Evolutionary conservation across 768 basidiomycete genomes (phyloP).

Genomic region (Termitomyces sp.): DNA sequence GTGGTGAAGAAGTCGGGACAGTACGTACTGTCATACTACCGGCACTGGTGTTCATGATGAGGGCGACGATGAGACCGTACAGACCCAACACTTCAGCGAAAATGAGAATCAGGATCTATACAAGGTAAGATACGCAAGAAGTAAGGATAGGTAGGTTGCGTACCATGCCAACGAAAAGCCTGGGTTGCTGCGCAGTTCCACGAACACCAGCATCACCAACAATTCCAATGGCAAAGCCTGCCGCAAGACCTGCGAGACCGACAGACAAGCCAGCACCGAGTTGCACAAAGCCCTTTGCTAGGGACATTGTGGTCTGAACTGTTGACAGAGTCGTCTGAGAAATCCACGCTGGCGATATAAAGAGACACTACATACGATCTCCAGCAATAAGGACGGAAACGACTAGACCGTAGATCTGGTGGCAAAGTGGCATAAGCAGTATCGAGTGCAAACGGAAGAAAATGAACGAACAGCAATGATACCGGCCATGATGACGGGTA

Average conservation of each 20-base stretch:
- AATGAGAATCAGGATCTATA: slow-evolving; percentile 94
- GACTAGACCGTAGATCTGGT: slow-evolving; percentile 93
- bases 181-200: slow-evolving; percentile 94
- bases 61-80: slow-evolving; percentile 82
- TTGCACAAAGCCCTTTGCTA: slow-evolving; percentile 91
- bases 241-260: slow-evolving; percentile 92
- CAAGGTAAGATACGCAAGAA: neutral
- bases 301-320: slow-evolving; percentile 80
- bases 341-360: neutral
- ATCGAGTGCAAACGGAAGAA: neutral
- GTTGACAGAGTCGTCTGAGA: neutral
- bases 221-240: slow-evolving; percentile 97
- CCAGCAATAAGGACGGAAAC: slow-evolving; percentile 96
- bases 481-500: slow-evolving; percentile 99
- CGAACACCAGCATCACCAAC: slow-evolving; percentile 99
- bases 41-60: slow-evolving; percentile 89
- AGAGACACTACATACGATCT: slow-evolving; percentile 57
- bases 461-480: slow-evolving; percentile 87
- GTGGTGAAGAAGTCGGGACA: neutral
- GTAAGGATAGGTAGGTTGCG: slow-evolving; percentile 17
- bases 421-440: neutral
- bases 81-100: slow-evolving; percentile 71
- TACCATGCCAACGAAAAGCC: slow-evolving; percentile 93
- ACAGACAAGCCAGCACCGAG: slow-evolving; percentile 92
- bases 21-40: slow-evolving; percentile 15